These are phyloP conservation scores for Spathaspora sp. DNA, from an alignment of 1,139 yeast species.

Conservation along the genomic window DNA sequence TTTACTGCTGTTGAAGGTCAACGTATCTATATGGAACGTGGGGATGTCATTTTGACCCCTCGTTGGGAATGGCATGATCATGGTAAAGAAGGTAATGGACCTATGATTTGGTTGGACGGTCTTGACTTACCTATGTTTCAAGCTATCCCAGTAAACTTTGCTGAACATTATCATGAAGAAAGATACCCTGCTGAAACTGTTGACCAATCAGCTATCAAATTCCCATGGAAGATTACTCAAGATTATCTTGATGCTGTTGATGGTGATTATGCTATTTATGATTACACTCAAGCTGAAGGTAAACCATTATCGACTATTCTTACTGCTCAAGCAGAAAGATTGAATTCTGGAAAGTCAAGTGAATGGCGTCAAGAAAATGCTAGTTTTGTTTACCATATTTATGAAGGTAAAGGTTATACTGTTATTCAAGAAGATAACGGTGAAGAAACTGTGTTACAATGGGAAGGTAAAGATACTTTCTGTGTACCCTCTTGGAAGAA, in stretches of 20 bases:
- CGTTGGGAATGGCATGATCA: constrained; percentile 26
- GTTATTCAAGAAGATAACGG: constrained; percentile 12
- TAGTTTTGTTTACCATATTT: constrained; percentile 19
- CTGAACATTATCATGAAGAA: constrained; percentile 18
- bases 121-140: constrained; percentile 23
- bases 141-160: constrained; percentile 22
- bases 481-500: constrained; percentile 21
- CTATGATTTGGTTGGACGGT: constrained; percentile 24
- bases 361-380: constrained; percentile 17
- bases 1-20: constrained; percentile 22
- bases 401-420: constrained; percentile 18
- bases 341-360: constrained; percentile 11
- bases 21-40: constrained; percentile 19
- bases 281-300: constrained; percentile 10
- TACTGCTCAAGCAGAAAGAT: constrained; percentile 20
- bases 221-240: constrained; percentile 18
- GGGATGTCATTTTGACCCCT: constrained; percentile 23
- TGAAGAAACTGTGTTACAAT: constrained; percentile 10
- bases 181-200: constrained; percentile 16
- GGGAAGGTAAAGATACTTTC: constrained; percentile 19
- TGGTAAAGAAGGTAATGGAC: constrained; percentile 22
- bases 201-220: constrained; percentile 15
- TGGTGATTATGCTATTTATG: constrained; percentile 14
- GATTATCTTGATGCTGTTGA: constrained; percentile 11
- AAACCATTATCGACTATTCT: constrained; percentile 15